Evolutionary conservation across 192 early-diverging fungal species (phyloP).

Genomic region (Backusella australiensis): DNA sequence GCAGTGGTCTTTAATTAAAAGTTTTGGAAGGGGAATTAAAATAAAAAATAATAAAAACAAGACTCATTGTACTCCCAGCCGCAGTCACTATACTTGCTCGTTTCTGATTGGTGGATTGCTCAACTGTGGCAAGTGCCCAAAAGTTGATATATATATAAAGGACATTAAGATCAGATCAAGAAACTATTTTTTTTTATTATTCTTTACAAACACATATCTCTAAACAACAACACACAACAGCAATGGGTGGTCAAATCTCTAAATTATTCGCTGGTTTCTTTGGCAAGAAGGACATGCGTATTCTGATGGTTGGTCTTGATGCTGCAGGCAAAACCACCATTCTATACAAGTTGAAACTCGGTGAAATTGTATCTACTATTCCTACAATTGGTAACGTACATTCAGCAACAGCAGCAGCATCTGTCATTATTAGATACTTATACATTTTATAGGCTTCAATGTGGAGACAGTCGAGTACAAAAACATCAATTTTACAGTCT

Average conservation of each 20-base stretch:
- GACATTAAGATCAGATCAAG: background rate
- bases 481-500: slow-evolving; percentile 96
- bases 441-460: slow-evolving; percentile 74
- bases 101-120: background rate
- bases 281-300: slow-evolving; percentile 94
- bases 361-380: slow-evolving; percentile 97
- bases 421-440: no score
- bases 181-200: background rate
- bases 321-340: slow-evolving; percentile 98
- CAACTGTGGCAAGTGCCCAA: background rate
- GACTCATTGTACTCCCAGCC: background rate
- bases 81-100: slow-evolving; percentile 4
- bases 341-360: slow-evolving; percentile 97
- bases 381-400: slow-evolving; percentile 84
- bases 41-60: background rate
- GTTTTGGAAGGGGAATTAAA: background rate
- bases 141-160: background rate
- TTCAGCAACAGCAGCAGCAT: no score
- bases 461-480: slow-evolving; percentile 98
- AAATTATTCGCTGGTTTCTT: slow-evolving; percentile 71
- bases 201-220: background rate
- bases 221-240: background rate
- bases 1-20: background rate
- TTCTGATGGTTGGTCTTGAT: slow-evolving; percentile 91
- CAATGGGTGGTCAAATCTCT: slow-evolving; percentile 46